These are phyloP conservation scores for Ganoderma meredithae DNA, from an alignment of 1,284 basidiomycete genomes.

Conservation along the genomic window DNA sequence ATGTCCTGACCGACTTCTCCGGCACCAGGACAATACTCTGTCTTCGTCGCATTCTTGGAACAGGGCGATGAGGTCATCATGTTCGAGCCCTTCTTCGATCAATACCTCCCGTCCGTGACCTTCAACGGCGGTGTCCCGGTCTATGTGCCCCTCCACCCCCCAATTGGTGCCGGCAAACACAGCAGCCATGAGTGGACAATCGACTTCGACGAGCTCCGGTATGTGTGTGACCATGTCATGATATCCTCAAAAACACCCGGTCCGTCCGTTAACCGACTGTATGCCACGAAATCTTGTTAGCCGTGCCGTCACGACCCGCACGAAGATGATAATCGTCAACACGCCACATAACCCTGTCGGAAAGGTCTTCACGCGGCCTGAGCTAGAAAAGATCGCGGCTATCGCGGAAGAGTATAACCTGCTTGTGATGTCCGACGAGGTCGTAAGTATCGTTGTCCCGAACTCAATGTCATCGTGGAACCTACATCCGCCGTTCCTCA, in stretches of 20 bases:
- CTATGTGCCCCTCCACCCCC: slow-evolving; percentile 95
- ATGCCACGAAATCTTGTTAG: slow-evolving; percentile 44
- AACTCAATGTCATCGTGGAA: not conserved
- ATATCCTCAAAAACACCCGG: not conserved
- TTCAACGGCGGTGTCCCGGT: slow-evolving; percentile 95
- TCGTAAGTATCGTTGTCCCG: slow-evolving; percentile 59
- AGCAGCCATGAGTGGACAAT: slow-evolving; percentile 88
- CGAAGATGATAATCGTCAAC: slow-evolving; percentile 94
- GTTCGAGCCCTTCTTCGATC: slow-evolving; percentile 98
- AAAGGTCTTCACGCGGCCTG: slow-evolving; percentile 89
- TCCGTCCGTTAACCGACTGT: not conserved
- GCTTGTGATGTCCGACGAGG: slow-evolving; percentile 95
- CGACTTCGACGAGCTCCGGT: slow-evolving; percentile 87
- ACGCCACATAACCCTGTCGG: slow-evolving; percentile 97
- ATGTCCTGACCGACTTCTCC: not conserved
- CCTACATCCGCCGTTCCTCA: slow-evolving; percentile 10
- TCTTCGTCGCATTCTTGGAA: slow-evolving; percentile 88
- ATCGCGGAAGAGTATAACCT: slow-evolving; percentile 94
- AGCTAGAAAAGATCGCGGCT: slow-evolving; percentile 86
- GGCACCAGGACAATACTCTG: slow-evolving; percentile 84
- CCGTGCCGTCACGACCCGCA: slow-evolving; percentile 82
- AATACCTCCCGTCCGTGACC: slow-evolving; percentile 91
- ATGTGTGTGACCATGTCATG: slow-evolving; percentile 30
- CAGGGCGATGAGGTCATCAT: slow-evolving; percentile 96
- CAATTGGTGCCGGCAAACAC: slow-evolving; percentile 60